Evolutionary conservation across 495 filamentous ascomycete species (phyloP), one percentile per base, ranked within the genome.

Genomic region (Neurospora sp.): DNA sequence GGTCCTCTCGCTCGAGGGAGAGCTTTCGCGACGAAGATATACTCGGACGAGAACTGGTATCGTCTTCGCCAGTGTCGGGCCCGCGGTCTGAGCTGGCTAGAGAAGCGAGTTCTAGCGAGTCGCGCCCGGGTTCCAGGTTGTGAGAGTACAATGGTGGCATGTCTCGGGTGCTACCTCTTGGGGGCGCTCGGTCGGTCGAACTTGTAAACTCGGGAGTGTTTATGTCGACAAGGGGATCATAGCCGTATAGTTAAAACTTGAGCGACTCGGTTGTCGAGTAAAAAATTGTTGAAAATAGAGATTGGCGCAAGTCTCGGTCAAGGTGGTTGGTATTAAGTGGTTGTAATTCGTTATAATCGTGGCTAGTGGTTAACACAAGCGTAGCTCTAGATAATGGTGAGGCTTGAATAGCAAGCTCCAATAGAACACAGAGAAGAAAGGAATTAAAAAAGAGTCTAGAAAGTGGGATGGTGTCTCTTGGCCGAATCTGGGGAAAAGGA

Each of bases 41-140:
- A 74, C 93, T 94, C 39, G 92, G 91, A 69, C 89, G 88, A 35
- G 94, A 98, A 72, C 83, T 84, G 44, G 79, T 79, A 14, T 93
- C 93, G 69, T 88, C n/a, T n/a, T n/a, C 90, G 14, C 53, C 53
- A 70, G 89, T 86, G 4, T 90, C 91, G 44, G 89, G 88, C 73
- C 83, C 84, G 20, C 83, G 88, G 65, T 88, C 91, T 59, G 94
- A 97, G 68, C 90, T 93, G 14, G 96, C 96, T 71, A 99, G 89
- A 38, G 94, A 97, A 70, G 94, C 96, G 68, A 99, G 92, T 83
- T 99, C 96, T 75, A 99, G 90, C 71, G 96, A 99, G 86, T 98
- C 96, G 77, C 96, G 92, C 68, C 89, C 86, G 31, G 80, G 76
- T 45, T 81, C 81, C 37, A 83, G 84, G 74, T 82, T 85, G 74